Evolutionary conservation across 768 basidiomycete genomes (phyloP), one percentile per base, ranked within the genome.

Genomic region (Leucocoprinus birnbaumii): DNA sequence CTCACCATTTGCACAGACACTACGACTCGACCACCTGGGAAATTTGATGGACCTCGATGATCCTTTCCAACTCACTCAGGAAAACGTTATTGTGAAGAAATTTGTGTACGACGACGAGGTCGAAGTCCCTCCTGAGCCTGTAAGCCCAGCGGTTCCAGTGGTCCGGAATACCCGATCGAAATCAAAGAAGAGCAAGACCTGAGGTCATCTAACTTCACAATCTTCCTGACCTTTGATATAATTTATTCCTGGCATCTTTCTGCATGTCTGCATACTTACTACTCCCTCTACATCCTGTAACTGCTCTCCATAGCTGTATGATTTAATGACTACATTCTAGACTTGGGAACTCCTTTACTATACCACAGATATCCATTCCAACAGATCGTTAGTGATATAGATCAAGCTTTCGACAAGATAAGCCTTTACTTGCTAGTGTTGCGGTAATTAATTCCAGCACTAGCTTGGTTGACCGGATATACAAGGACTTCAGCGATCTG

Each of bases 401-500:
- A 21, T 9, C 19, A 40, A 31, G 22, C 34, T 10, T n/a, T 35
- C 10, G 3, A 34, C 11, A 34, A n/a, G 18, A 19, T 8, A 27
- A 24, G 19, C 18, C 26, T 46, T 50, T 45, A 53, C 38, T 48
- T 48, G 40, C 46, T 48, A 24, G 43, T 38, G 34, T 53, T 55
- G 31, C 48, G 43, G 71, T 87, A 85, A 61, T 73, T 80, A 60
- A 89, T 67, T 21, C 78, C 83, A 22, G 86, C 80, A 57, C 80
- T 76, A 31, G 90, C 90, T 72, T 92, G 90, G 66, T 90, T 90
- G 26, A 86, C 85, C 1, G 90, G 90, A 61, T 91, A 81, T 43
- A 92, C 78, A 53, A 83, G 81, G 10, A 90, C 70, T 64, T 94
- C 88, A 0, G 91, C 93, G 41, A 98, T 79, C 66, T 98, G 94